Evolutionary conservation across 2,329 filamentous ascomycete species (phyloP).

Genomic region (Ilyonectria destructans): DNA sequence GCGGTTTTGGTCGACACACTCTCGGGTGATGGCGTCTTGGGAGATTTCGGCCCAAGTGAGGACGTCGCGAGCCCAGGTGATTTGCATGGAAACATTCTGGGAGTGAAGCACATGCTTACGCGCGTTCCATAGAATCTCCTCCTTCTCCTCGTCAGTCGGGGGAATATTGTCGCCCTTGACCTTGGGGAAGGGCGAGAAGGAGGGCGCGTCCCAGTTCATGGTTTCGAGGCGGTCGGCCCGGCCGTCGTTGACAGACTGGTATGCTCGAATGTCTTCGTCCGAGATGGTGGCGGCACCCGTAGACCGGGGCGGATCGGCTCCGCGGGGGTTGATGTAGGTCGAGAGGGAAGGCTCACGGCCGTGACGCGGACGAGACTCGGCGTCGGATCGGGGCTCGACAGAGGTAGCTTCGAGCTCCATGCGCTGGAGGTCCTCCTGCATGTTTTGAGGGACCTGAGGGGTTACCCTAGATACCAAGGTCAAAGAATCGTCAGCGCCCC

Average conservation of each 20-base stretch:
- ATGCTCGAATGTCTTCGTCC: slow-evolving; percentile 57
- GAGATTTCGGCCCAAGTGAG: slow-evolving; percentile 90
- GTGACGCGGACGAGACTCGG: slow-evolving; percentile 54
- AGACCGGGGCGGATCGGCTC: slow-evolving; percentile 49
- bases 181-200: slow-evolving; percentile 93
- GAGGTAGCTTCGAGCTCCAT: slow-evolving; percentile 85
- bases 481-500: slow-evolving; percentile 59
- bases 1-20: slow-evolving; percentile 69
- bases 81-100: slow-evolving; percentile 95
- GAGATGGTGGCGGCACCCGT: slow-evolving; percentile 53
- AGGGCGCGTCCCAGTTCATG: slow-evolving; percentile 74
- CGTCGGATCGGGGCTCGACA: slow-evolving; percentile 55
- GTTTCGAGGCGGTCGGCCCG: slow-evolving; percentile 57
- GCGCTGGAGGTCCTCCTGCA: slow-evolving; percentile 93
- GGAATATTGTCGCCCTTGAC: slow-evolving; percentile 91
- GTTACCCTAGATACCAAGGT: slow-evolving; percentile 77
- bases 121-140: slow-evolving; percentile 89
- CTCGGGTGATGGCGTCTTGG: slow-evolving; percentile 81
- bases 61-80: slow-evolving; percentile 96
- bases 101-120: slow-evolving; percentile 89
- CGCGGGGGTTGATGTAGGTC: slow-evolving; percentile 55
- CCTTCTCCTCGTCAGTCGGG: slow-evolving; percentile 94
- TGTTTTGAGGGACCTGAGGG: slow-evolving; percentile 96
- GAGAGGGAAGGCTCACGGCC: slow-evolving; percentile 63
- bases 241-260: slow-evolving; percentile 56